Percentiles rank a stretch among this genome's conserved stretches.
Conservation (phyloP, 805 yeast species). For the Starmera amethionina region DNA sequence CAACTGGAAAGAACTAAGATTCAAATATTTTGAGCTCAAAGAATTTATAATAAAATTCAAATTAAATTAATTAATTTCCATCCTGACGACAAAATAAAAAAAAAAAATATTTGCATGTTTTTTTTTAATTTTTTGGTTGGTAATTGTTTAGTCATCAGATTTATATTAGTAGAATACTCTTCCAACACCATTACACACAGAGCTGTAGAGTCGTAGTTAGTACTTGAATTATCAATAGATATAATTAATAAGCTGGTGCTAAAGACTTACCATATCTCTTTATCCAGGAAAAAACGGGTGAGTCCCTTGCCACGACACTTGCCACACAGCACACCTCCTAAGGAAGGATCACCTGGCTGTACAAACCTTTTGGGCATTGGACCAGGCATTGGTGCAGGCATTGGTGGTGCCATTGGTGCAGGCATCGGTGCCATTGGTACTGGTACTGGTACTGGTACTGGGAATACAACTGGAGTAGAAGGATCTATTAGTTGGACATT, state of each 20-base stretch:
- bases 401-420: constrained; percentile 1
- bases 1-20: too few species aligned
- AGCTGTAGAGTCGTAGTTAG: not conserved
- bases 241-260: constrained; percentile 2
- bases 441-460: not conserved
- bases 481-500: constrained; percentile 3
- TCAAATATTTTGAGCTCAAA: too few species aligned
- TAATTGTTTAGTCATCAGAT: too few species aligned
- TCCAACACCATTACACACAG: not conserved
- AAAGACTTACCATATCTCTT: constrained; percentile 66
- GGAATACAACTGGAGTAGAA: too few species aligned
- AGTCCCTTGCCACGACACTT: constrained; percentile 61
- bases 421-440: not conserved
- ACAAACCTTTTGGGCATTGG: constrained; percentile 26
- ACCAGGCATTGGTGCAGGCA: constrained; percentile 16
- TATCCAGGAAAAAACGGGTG: constrained; percentile 44
- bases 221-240: not conserved
- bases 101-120: too few species aligned
- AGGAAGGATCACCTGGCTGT: constrained; percentile 67
- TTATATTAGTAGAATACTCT: constrained; percentile 1
- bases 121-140: too few species aligned
- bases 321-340: constrained; percentile 70
- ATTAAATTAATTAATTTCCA: too few species aligned
- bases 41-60: too few species aligned
- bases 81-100: too few species aligned